phyloP scores from a whole-genome alignment of 1,139 yeast species.

The Eremothecium sinecaudum region DNA sequence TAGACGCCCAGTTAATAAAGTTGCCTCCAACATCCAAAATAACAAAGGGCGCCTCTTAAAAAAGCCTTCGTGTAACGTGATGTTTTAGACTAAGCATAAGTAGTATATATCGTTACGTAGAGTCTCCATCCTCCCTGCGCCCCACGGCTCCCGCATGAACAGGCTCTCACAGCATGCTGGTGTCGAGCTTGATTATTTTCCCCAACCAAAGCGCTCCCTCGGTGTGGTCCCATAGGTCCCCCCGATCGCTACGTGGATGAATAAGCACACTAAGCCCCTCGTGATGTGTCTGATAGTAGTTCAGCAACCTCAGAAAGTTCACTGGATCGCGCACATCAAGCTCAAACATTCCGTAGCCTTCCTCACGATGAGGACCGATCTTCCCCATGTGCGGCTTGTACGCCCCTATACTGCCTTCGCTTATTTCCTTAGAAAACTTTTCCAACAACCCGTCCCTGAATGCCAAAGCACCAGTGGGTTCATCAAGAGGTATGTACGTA shows the following conservation, averaged over 20 bases:
- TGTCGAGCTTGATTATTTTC: constrained; percentile 8
- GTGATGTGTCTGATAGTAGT: constrained; percentile 41
- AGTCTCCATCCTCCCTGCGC: too few species aligned
- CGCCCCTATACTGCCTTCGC: constrained; percentile 36
- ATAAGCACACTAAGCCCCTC: constrained; percentile 44
- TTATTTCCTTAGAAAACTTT: background rate
- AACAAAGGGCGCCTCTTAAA: too few species aligned
- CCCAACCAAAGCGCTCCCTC: constrained; percentile 50
- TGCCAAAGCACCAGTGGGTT: constrained; percentile 36
- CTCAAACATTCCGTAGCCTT: constrained; percentile 35
- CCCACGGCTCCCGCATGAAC: too few species aligned
- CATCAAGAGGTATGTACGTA: constrained; percentile 42
- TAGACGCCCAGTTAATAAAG: too few species aligned
- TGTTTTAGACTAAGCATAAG: too few species aligned
- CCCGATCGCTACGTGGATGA: constrained; percentile 37
- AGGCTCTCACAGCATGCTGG: too few species aligned
- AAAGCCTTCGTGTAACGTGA: too few species aligned
- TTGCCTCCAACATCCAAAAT: too few species aligned
- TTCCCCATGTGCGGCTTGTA: constrained; percentile 42
- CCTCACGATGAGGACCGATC: constrained; percentile 49
- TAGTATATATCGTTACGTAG: too few species aligned
- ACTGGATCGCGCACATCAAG: constrained; percentile 32
- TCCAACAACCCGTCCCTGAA: constrained; percentile 33
- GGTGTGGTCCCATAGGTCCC: constrained; percentile 43
- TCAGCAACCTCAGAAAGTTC: constrained; percentile 29